Conservation (phyloP, 352 stramenopile species). For the Pythium periplocum region DNA sequence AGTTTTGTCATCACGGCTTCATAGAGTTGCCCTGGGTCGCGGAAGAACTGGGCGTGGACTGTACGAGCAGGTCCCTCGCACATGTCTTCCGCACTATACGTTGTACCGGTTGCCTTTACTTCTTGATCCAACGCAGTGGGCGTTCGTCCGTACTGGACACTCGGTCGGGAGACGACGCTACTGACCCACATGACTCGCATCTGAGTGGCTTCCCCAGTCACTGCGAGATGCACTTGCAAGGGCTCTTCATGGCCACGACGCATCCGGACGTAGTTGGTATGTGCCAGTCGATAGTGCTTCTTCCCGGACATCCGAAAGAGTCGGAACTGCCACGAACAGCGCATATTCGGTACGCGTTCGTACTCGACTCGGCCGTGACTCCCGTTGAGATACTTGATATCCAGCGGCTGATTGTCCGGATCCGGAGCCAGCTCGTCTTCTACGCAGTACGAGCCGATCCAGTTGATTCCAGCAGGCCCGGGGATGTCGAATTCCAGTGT, state of each 20-base stretch:
- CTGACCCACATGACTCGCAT: no score
- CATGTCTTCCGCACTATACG: no score
- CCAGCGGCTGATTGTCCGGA: not conserved
- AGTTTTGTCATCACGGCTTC: no score
- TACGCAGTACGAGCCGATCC: slow-evolving; percentile 36
- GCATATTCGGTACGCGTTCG: slow-evolving; percentile 14
- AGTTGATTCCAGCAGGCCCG: slow-evolving; percentile 9
- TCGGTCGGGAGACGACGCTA: no score
- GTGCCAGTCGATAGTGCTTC: slow-evolving; percentile 11
- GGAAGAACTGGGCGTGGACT: no score
- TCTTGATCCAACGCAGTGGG: no score
- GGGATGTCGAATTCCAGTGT: not conserved
- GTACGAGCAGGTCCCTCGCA: no score
- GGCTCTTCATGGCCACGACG: slow-evolving; percentile 13
- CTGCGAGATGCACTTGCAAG: not conserved
- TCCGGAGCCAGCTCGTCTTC: slow-evolving; percentile 17
- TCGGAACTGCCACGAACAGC: slow-evolving; percentile 15
- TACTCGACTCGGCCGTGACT: slow-evolving; percentile 11
- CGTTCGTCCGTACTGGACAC: no score
- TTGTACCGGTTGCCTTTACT: no score
- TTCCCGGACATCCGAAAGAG: slow-evolving; percentile 9
- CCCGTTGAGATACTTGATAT: slow-evolving; percentile 10
- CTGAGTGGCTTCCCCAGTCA: not conserved
- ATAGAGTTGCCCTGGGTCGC: no score
- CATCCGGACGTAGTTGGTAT: slow-evolving; percentile 16